These are phyloP conservation scores for Irineochytrium annulatum DNA, from an alignment of 192 early-diverging fungal genomes.

Conservation along the genomic window DNA sequence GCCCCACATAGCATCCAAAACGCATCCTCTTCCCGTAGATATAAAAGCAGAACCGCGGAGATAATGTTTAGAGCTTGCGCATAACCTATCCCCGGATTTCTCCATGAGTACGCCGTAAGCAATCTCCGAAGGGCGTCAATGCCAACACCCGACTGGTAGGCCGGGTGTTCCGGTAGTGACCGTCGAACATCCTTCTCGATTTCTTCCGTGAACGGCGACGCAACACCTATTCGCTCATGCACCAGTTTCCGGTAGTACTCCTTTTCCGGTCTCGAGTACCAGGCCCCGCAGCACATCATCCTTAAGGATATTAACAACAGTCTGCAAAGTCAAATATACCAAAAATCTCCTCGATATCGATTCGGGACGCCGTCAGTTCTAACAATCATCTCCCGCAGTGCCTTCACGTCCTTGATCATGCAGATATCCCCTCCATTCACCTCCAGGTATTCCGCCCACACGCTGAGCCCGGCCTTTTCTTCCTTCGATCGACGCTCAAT, in stretches of 20 bases:
- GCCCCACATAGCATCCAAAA: constrained; percentile 55
- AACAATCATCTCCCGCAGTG: constrained; percentile 45
- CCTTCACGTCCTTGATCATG: constrained; percentile 44
- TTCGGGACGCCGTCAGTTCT: constrained; percentile 41
- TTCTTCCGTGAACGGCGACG: constrained; percentile 50
- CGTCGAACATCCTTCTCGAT: constrained; percentile 62
- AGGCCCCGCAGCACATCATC: constrained; percentile 51
- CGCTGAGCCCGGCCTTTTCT: constrained; percentile 3
- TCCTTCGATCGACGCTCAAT: constrained; percentile 8
- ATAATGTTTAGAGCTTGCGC: constrained; percentile 64
- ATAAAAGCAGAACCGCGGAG: constrained; percentile 48
- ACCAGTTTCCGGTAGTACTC: constrained; percentile 45
- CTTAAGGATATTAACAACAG: constrained; percentile 21
- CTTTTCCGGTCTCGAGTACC: constrained; percentile 44
- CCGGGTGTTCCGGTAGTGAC: constrained; percentile 58
- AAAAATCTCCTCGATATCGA: constrained; percentile 47
- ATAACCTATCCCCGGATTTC: constrained; percentile 58
- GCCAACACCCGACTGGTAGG: constrained; percentile 49
- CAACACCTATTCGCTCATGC: constrained; percentile 23
- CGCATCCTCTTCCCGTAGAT: constrained; percentile 54
- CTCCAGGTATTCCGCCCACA: constrained; percentile 50
- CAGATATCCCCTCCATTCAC: constrained; percentile 45
- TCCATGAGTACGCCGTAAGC: constrained; percentile 56
- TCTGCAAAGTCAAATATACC: constrained; percentile 24
- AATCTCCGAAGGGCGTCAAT: constrained; percentile 50